A percentile compares a stretch with the other conserved stretches of the same genome.
Conservation (phyloP, 1,284 basidiomycete genomes). For the Rhodotorula sp. region DNA sequence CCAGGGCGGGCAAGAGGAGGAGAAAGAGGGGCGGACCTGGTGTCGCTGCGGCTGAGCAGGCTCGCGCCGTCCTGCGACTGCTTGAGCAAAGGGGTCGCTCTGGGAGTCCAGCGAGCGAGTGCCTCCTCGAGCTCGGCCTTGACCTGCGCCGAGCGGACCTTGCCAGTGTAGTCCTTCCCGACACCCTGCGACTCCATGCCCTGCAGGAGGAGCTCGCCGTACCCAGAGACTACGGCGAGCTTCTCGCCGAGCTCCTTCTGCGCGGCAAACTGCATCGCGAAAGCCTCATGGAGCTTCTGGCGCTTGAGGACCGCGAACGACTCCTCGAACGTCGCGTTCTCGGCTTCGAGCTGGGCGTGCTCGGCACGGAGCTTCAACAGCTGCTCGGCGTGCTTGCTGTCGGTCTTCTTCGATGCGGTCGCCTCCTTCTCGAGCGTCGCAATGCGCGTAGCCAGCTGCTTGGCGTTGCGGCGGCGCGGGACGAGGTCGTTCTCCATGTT, state of each 20-base stretch:
- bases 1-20: not conserved
- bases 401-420: conserved; percentile 11
- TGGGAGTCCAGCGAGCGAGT: conserved; percentile 24
- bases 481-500: conserved; percentile 45
- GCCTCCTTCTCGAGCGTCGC: conserved; percentile 21
- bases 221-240: conserved; percentile 43
- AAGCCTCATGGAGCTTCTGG: conserved; percentile 43
- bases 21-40: conserved; percentile 13
- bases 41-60: conserved; percentile 25
- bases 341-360: conserved; percentile 27
- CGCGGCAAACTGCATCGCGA: conserved; percentile 41
- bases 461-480: conserved; percentile 28
- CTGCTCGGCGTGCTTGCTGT: conserved; percentile 18
- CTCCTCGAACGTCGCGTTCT: conserved; percentile 35
- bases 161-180: conserved; percentile 37
- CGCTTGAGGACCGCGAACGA: conserved; percentile 42
- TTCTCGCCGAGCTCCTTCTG: conserved; percentile 46
- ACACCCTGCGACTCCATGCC: conserved; percentile 40
- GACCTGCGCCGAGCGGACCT: conserved; percentile 42
- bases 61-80: not conserved
- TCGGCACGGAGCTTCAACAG: conserved; percentile 26
- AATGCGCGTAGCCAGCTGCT: conserved; percentile 25
- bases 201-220: conserved; percentile 44
- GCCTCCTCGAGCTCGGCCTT: conserved; percentile 39
- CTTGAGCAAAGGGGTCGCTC: conserved; percentile 20